Evolutionary conservation across 768 basidiomycete genomes (phyloP), one percentile per base, ranked within the genome.

Genomic region (Lyophyllum decastes): DNA sequence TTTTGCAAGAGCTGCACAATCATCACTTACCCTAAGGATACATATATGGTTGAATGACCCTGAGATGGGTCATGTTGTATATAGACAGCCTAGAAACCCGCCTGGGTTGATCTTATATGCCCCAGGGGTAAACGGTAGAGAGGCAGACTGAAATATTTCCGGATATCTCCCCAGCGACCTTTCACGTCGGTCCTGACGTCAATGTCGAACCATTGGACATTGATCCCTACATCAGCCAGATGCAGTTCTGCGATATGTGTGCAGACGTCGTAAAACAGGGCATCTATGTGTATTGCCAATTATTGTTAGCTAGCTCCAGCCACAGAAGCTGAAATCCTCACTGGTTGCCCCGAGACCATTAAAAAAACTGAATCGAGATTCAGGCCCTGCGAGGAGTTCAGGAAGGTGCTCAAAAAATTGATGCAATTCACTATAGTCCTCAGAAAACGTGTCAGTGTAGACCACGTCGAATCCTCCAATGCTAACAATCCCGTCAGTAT

Each of bases 311-410:
- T 19, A 24, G 21, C 52, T 38, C 45, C 26, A 45, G 21, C 6
- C 34, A 17, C 40, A 59, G 35, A 54, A 33, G 46, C 35, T 49
- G 40, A 34, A 14, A 24, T 26, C 75, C 88, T 70, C 67, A 90
- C 93, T 94, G 8, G 94, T 98, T 27, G 95, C 96, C 16, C 93
- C 97, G 9, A 99, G 82, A 12, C 97, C 97, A 67, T 99, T 94
- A 82, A 98, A 99, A 74, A 98, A 99, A 59, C 94, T 89, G 69
- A 95, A 92, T 16, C 85, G 79, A n/a, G 90, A 88, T 14, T 86
- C 78, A n/a, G 85, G 82, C 14, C 86, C 86, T 21, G 80, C 79
- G 16, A 98, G 77, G 4, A 99, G 78, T 64, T 90, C 80, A 2
- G 92, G 93, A 2, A 97, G 71, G 45, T 82, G 76, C 54, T 86